Evolutionary conservation across 768 basidiomycete species (phyloP), one percentile per base, ranked within the genome.

Genomic region (Macrolepiota fuliginosa): DNA sequence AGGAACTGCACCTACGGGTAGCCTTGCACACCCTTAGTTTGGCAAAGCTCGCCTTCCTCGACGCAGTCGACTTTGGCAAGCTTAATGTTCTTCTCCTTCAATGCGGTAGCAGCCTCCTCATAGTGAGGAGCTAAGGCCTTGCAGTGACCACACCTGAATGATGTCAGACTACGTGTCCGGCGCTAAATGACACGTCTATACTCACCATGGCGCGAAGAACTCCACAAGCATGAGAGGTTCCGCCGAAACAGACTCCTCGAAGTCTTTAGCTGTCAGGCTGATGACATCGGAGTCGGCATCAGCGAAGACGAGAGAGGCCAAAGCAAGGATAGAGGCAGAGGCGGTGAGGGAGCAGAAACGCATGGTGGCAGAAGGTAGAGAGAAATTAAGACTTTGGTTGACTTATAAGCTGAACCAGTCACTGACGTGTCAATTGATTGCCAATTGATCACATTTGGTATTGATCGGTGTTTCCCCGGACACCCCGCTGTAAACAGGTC

Each of bases 21-120:
- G 15, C 96, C 96, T 73, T 89, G 87, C 47, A 99, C 84, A 45
- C 91, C 95, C 61, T 95, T 88, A 54, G 83, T 69, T 71, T 92
- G 88, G 77, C 97, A 99, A 32, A 99, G 84, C 57, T 96, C 95
- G 25, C 90, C 86, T 69, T 98, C 82, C 65, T 92, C 95, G 49
- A 97, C 96, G 74, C 96, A 98, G 80, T 98, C 94, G 54, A 98
- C 96, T 72, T 98, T 96, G 66, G 95, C 95, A 56, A 99, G 76
- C 73, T 90, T 90, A 77, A 99, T 93, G 74, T 81, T 81, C 73
- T 88, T 91, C 65, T 89, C 90, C 79, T 96, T 97, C 74, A 99
- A 87, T 37, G 86, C 79, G 11, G 96, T 96, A 1, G 97, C 95
- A 3, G 97, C 96, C 73, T 91, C 88, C 72, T 96, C 93, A 66